Base-by-base conservation (phyloP, 1,284 basidiomycete genomes). In the Microstroma glucosiphilum region DNA sequence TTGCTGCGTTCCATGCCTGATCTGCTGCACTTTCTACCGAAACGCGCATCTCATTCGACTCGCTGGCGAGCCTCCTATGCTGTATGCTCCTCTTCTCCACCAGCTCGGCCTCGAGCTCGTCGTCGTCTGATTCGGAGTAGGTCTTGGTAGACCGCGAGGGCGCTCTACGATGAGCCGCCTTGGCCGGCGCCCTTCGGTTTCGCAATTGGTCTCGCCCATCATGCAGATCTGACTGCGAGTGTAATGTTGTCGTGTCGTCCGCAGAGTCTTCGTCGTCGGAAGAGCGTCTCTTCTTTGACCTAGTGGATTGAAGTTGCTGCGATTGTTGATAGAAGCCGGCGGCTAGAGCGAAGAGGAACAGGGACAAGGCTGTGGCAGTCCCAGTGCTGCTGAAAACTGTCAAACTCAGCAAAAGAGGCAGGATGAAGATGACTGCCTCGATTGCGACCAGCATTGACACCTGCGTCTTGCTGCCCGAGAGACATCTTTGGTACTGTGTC, bases 391-490 rank as follows among this genome's bases (percentile, higher is more conserved):
- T 87, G 67, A 88, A 87, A 26, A 88, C 60, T 0, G 92, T 96
- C 79, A 93, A 85, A 1, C 86, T 87, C 1, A 92, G 82, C 0
- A 93, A 82, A 9, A 93, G 82, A 0, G 92, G 92, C 0, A 90
- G 63, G 23, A 88, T 84, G 11, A 92, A 84, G 1, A 89, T 76
- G 1, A 82, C 51, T 81, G 86, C 91, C 78, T 92, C 87, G 21
- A 83, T 12, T 15, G 51, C 51, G 43, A 48, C 17, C 17, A 48
- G 43, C 17, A 48, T 48, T 4, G 30, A 37, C 9, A 37, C 43
- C 43, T 48, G 43, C 6, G 43, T 48, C 43, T 48, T 48, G 43
- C 43, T 12, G 43, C 21, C 43, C 6, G 17, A 21, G 43, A 17
- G 43, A n/a, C 43, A 4, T 48, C 43, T 4, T 12, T 21, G 17